Evolutionary conservation across 371 early-diverging fungal species (phyloP), one percentile per base, ranked within the genome.

Genomic region (Actinomucor elegans): DNA sequence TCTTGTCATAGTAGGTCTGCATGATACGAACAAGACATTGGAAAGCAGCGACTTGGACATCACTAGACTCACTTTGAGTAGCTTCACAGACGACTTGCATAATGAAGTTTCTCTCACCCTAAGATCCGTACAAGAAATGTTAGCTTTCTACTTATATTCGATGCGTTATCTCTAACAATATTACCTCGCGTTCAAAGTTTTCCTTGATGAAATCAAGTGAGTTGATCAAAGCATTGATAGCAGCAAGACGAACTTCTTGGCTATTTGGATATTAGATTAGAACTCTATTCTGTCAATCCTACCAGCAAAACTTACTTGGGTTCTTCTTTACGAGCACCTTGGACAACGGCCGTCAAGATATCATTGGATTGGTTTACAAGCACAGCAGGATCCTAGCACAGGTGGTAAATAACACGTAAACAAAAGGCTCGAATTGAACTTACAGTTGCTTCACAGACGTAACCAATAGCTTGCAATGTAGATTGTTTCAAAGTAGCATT

Each of bases 31-130:
- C 95, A 71, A 98, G 79, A 73, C 96, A 95, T 74, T 98, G 93
- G 62, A 91, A 97, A 7, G 96, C 91, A 17, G 87, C 84, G 14
- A 89, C 87, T 61, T 93, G 88, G 33, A 97, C 88, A 29, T 79
- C 80, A 20, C 65, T 78, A 36, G 86, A 84, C 21, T 72, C 62
- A 64, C 87, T 83, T 76, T 94, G 93, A 18, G 96, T 93, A 24
- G 94, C 93, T 65, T 94, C 96, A 68, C 97, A 98, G 11, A 98
- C 93, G n/a, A 94, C 87, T 66, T 93, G 91, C 99, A 98, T 98
- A 52, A 98, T 94, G 53, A 90, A 92, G 74, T 98, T 95, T 54
- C 98, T 84, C 70, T 98, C 97, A 53, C 85, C 88, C 76, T 85
- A 49, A n/a, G n/a, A n/a, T n/a, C n/a, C n/a, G n/a, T n/a, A 31